Base-by-base conservation (phyloP, 2,329 filamentous ascomycete species). In the Aureobasidium lini region DNA sequence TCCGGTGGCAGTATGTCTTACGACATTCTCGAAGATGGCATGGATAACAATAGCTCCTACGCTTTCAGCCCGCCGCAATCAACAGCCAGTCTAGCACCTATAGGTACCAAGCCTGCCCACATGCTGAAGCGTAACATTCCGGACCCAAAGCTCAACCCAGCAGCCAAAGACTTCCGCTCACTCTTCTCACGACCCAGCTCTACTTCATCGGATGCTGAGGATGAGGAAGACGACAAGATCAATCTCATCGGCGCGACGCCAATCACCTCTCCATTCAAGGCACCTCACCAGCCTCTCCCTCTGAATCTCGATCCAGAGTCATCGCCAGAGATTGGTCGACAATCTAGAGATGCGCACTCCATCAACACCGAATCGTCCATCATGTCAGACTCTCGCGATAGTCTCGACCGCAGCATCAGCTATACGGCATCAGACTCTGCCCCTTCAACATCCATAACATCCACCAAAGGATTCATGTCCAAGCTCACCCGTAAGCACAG, bases 121-220 rank as follows among this genome's bases (percentile, higher is more conserved):
- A 47, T 60, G 48, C 58, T 49, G n/a, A 46, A 48, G 32, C 44
- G 50, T n/a, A 29, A 31, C 15, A 6, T 49, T 11, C 54, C 60
- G 5, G 53, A 57, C 9, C 3, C 90, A 88, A 80, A 81, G 66
- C 80, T 97, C 31, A 97, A 99, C 67, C 94, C 94, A 7, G 84
- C 89, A 6, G 94, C 93, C 0, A 92, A 92, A 8, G 89, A 88
- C 0, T 97, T 97, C 70, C 93, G 88, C 73, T 86, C 81, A 9
- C 81, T 85, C 39, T 83, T 94, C 61, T 63, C 63, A 1, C 66
- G 67, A 69, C 44, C 43, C 1, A 69, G 56, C 16, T 56, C 52
- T 8, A 44, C 29, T 13, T 56, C 52, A 3, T 60, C 67, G 16
- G 69, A 69, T 13, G 70, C 72, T 60, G 73, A 72, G 62, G 71